Evolutionary conservation across 2,329 filamentous ascomycete species (phyloP).

Genomic region (Aspergillus brasiliensis): DNA sequence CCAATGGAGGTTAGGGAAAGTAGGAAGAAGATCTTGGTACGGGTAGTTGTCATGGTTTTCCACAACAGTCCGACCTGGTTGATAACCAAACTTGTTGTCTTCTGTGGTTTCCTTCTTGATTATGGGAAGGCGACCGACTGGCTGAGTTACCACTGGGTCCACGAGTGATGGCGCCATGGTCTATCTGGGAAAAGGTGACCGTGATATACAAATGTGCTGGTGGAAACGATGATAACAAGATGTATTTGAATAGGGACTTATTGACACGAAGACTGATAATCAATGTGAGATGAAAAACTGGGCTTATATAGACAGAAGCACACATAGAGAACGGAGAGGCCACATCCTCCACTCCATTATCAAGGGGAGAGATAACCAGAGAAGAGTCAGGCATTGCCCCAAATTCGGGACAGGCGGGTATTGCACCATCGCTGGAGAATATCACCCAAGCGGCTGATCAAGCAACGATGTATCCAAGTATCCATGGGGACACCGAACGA

Average conservation of each 20-base stretch:
- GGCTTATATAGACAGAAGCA: constrained; percentile 3
- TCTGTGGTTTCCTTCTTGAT: constrained; percentile 21
- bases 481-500: not conserved
- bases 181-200: not conserved
- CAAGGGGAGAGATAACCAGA: constrained; percentile 6
- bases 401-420: constrained; percentile 21
- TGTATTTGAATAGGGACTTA: not conserved
- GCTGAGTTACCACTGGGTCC: constrained; percentile 24
- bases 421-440: constrained; percentile 33
- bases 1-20: constrained; percentile 58
- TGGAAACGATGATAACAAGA: not conserved
- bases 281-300: not conserved
- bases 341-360: not conserved
- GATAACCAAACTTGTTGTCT: constrained; percentile 44
- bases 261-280: not conserved
- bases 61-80: constrained; percentile 52
- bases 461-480: not conserved
- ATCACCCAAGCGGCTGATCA: constrained; percentile 26
- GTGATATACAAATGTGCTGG: not conserved
- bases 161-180: constrained; percentile 37
- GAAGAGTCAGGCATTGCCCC: constrained; percentile 13
- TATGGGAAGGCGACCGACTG: constrained; percentile 17
- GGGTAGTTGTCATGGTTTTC: constrained; percentile 53
- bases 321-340: not conserved
- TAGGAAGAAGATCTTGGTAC: constrained; percentile 55